phyloP scores from a whole-genome alignment of 352 stramenopile species.

The Peronosclerospora sorghi region DNA sequence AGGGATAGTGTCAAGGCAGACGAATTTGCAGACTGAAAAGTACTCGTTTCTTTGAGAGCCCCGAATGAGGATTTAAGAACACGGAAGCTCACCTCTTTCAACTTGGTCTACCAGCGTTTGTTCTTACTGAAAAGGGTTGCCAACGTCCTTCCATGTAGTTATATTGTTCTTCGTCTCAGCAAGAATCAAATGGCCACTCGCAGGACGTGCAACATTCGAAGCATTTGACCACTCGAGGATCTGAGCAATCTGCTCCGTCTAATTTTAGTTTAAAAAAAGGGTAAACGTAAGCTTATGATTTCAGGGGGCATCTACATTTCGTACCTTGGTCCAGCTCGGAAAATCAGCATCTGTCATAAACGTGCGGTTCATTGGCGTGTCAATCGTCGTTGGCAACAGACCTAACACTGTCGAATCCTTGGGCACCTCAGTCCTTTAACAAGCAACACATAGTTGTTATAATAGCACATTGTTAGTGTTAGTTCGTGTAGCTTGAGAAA shows the following conservation, averaged over 20 bases:
- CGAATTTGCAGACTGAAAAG: too few species aligned
- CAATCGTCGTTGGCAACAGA: constrained; percentile 72
- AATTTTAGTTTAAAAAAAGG: not conserved
- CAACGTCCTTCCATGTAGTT: constrained; percentile 52
- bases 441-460: not conserved
- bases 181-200: constrained; percentile 60
- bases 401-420: constrained; percentile 41
- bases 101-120: not conserved
- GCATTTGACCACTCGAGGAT: constrained; percentile 60
- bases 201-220: constrained; percentile 26
- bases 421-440: constrained; percentile 42
- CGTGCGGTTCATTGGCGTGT: constrained; percentile 85
- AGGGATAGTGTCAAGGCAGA: too few species aligned
- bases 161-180: constrained; percentile 46
- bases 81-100: not conserved
- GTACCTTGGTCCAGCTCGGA: constrained; percentile 69
- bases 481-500: too few species aligned
- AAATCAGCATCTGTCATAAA: constrained; percentile 81
- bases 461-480: too few species aligned
- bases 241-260: constrained; percentile 58
- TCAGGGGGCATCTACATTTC: not conserved
- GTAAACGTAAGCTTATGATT: not conserved
- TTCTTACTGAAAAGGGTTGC: constrained; percentile 58
- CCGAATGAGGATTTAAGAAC: too few species aligned
- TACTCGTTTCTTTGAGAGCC: too few species aligned